Evolutionary conservation across 345 rosid species (phyloP).

Genomic region (Hibiscus tridactylites): DNA sequence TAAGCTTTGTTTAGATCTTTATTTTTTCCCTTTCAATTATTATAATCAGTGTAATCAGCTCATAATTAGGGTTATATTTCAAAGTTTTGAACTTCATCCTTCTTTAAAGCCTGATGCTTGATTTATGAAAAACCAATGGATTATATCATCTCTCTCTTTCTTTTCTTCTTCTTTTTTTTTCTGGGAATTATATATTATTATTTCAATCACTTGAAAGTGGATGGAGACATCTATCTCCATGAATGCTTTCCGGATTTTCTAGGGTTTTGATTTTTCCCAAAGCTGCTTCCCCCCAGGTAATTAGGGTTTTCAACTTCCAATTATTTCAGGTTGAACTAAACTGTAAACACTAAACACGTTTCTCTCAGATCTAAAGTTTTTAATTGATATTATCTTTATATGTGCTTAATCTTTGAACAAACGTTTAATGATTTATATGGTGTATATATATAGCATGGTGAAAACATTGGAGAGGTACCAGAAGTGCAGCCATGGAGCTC

Average conservation of each 20-base stretch:
- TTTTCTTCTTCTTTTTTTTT: not conserved
- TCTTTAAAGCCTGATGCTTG: not conserved
- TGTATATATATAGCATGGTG: constrained; percentile 3
- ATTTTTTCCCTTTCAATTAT: too few species aligned
- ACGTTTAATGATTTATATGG: too few species aligned
- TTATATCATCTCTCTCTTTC: constrained; percentile 12
- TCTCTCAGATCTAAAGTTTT: constrained; percentile 19
- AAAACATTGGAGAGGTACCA: constrained; percentile 93
- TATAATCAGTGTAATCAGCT: not conserved
- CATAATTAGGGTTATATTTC: not conserved
- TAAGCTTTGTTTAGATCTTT: not conserved
- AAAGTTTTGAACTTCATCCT: not conserved
- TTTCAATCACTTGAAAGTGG: not conserved
- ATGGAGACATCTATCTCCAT: constrained; percentile 13
- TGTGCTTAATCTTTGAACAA: too few species aligned
- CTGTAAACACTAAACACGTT: not conserved
- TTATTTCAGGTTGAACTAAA: not conserved
- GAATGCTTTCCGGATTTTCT: constrained; percentile 7
- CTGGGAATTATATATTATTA: not conserved
- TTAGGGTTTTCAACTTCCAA: constrained; percentile 32
- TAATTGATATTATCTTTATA: not conserved
- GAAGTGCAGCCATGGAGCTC: constrained; percentile 89
- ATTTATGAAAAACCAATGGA: constrained; percentile 21
- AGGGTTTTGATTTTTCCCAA: constrained; percentile 29
- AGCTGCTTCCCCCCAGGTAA: constrained; percentile 14